Evolutionary conservation across 2,329 filamentous ascomycete genomes (phyloP), one percentile per base, ranked within the genome.

Genomic region (Fusarium pseudocircinatum): DNA sequence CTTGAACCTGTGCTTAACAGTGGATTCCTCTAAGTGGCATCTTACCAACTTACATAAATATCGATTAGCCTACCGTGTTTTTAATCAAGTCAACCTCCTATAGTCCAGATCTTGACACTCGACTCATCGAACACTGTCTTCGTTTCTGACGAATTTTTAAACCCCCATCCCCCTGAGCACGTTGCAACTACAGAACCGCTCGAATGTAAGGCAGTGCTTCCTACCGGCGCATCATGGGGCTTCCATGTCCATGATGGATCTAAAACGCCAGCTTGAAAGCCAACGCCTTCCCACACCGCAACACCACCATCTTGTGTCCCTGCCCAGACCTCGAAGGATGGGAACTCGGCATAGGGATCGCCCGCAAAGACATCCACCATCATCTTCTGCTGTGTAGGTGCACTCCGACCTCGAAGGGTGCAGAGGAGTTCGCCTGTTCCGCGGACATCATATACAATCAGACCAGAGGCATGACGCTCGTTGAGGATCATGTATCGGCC

Each of bases 361-460:
- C 84, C 82, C 1, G 84, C 82, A 71, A 88, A 92, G 7, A 89
- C 84, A 76, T 91, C 87, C 65, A 87, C 87, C 16, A 80, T 82
- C 43, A 92, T 78, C 43, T 87, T 85, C 78, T 92, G 90, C 72
- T 90, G 89, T 1, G 86, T 87, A 5, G 78, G 77, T 9, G 87
- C 84, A 12, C 82, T 79, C 28, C 89, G 86, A 8, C 87, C 88
- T 1, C 82, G 78, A 16, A 92, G 80, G 59, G 85, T 84, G n/a
- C 84, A 84, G 7, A 92, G 83, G n/a, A 91, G 82, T 72, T 85
- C 84, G 14, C 88, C 87, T 6, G 88, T 86, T 13, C 88, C 89
- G 24, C 90, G 86, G 39, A 92, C 85, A 76, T 92, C 90, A 79
- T 91, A 92, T 7, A 92, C 86, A 32, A 91, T 81, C 42, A 91